Evolutionary conservation across 116 monocot genomes (phyloP).

Genomic region (Cymodocea nodosa): DNA sequence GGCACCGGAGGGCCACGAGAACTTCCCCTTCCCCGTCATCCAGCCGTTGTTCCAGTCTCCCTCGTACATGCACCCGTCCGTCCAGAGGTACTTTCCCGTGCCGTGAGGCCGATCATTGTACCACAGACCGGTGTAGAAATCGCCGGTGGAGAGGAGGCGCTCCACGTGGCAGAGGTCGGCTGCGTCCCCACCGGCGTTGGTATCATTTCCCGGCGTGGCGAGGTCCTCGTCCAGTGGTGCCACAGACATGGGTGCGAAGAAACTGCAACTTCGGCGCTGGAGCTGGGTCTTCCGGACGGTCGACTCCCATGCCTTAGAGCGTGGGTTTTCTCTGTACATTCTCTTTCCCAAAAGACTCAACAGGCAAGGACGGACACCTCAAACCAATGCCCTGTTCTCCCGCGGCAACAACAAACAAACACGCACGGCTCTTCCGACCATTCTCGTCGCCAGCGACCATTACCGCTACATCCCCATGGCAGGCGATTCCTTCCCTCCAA

Average conservation of each 20-base stretch:
- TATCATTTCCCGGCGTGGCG: not conserved
- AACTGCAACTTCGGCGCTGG: slow-evolving; percentile 35
- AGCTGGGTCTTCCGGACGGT: slow-evolving; percentile 39
- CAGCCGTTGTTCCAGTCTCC: slow-evolving; percentile 34
- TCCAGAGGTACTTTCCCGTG: slow-evolving; percentile 42
- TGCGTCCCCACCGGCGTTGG: not conserved
- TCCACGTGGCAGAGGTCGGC: slow-evolving; percentile 10
- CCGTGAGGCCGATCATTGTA: slow-evolving; percentile 23
- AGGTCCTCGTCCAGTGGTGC: slow-evolving; percentile 27
- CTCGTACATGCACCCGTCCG: slow-evolving; percentile 55
- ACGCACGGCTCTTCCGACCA: no score
- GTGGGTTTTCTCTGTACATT: not conserved
- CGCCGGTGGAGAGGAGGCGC: slow-evolving; percentile 27
- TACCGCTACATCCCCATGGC: no score
- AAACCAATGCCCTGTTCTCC: no score
- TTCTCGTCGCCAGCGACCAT: no score
- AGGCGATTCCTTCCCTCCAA: no score
- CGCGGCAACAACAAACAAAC: no score
- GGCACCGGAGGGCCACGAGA: slow-evolving; percentile 49
- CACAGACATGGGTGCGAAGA: slow-evolving; percentile 39
- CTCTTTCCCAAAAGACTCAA: no score
- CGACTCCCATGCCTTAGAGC: slow-evolving; percentile 36
- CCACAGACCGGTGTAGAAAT: slow-evolving; percentile 40
- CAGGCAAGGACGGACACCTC: no score
- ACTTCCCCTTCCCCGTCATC: slow-evolving; percentile 35